phyloP scores from a whole-genome alignment of 2,329 filamentous ascomycete genomes.

The Fusarium equiseti region DNA sequence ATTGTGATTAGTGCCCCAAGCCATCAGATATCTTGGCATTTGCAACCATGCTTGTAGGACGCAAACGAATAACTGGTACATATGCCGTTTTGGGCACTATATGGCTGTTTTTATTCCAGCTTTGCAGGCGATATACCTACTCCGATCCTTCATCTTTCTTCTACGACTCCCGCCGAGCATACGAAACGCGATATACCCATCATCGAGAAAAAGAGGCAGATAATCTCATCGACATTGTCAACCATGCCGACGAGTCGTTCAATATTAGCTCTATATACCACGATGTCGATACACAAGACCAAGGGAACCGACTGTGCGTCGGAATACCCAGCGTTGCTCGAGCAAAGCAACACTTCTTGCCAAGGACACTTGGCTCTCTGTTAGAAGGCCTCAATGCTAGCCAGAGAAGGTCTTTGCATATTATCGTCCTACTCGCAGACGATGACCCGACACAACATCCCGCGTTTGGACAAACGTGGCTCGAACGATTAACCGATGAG shows the following conservation, averaged over 20 bases:
- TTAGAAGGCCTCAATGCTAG: slow-evolving; percentile 46
- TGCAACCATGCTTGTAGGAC: neutral
- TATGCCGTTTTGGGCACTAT: slow-evolving; percentile 1
- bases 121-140: slow-evolving; percentile 39
- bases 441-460: slow-evolving; percentile 43
- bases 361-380: slow-evolving; percentile 47
- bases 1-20: neutral
- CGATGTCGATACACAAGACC: fast-evolving
- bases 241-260: slow-evolving; percentile 2
- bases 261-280: neutral
- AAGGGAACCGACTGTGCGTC: slow-evolving; percentile 34
- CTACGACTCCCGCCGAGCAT: slow-evolving; percentile 43
- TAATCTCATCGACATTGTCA: slow-evolving; percentile 27
- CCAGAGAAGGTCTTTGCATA: slow-evolving; percentile 45
- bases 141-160: slow-evolving; percentile 47
- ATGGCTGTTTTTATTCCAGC: slow-evolving; percentile 43
- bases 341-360: slow-evolving; percentile 45
- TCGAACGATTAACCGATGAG: slow-evolving; percentile 47
- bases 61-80: neutral
- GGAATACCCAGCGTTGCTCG: slow-evolving; percentile 49
- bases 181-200: slow-evolving; percentile 42
- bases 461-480: slow-evolving; percentile 48
- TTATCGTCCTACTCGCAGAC: slow-evolving; percentile 50
- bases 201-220: slow-evolving; percentile 43
- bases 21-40: fast-evolving